These are phyloP conservation scores for Filobasidium floriforme DNA, from an alignment of 768 basidiomycete species.

Conservation along the genomic window DNA sequence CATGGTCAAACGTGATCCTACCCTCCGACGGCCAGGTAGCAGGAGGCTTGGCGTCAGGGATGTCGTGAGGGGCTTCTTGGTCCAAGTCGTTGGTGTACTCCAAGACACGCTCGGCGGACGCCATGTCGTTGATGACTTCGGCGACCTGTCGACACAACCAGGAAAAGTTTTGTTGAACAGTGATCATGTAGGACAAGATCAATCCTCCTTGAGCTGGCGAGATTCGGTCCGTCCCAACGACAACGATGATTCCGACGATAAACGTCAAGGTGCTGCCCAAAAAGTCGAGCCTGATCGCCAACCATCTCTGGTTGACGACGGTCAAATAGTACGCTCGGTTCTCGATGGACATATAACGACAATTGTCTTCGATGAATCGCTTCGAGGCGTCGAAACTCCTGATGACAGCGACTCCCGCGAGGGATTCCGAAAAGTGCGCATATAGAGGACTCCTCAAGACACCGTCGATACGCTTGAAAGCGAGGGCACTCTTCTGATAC, in stretches of 20 bases:
- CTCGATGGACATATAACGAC: constrained; percentile 69
- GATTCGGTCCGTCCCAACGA: constrained; percentile 62
- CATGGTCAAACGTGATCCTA: constrained; percentile 62
- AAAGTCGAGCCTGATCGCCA: constrained; percentile 81
- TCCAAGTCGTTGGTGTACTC: constrained; percentile 73
- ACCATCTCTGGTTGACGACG: constrained; percentile 72
- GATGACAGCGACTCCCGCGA: constrained; percentile 78
- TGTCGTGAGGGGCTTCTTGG: constrained; percentile 67
- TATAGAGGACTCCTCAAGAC: constrained; percentile 59
- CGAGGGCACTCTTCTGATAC: constrained; percentile 77
- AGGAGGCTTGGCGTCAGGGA: constrained; percentile 57
- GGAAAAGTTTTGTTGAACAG: constrained; percentile 54
- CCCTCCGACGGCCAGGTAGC: constrained; percentile 69
- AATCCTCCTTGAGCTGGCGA: constrained; percentile 74
- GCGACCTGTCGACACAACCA: constrained; percentile 44
- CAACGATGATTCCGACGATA: constrained; percentile 68
- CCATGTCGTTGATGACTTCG: constrained; percentile 91
- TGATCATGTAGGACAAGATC: constrained; percentile 69
- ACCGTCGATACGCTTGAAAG: constrained; percentile 56
- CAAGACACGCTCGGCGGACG: constrained; percentile 58
- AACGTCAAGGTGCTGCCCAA: constrained; percentile 70
- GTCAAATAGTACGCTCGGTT: constrained; percentile 81
- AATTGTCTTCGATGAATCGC: constrained; percentile 69
- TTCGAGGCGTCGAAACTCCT: constrained; percentile 74
- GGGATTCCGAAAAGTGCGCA: constrained; percentile 83